phyloP scores from a whole-genome alignment of 83 land plant species.

The Picea mariana region DNA sequence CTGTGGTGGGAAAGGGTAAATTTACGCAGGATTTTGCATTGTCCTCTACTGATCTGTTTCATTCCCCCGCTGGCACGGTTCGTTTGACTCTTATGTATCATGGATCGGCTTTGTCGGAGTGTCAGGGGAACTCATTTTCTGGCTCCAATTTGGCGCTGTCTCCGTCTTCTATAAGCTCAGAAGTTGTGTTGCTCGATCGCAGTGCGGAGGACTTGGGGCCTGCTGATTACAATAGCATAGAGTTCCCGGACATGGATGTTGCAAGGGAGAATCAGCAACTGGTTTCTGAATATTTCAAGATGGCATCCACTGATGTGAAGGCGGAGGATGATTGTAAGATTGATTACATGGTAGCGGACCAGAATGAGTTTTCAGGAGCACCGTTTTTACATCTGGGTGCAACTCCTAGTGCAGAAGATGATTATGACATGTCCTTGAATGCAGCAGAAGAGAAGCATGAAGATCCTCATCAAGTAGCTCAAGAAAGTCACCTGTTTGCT shows the following conservation, averaged over 20 bases:
- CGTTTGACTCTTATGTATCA: slow-evolving; percentile 39
- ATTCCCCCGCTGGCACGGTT: slow-evolving; percentile 81
- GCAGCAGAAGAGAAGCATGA: slow-evolving; percentile 20
- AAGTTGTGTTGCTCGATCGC: slow-evolving; percentile 46
- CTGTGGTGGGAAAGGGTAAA: slow-evolving; percentile 38
- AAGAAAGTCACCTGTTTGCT: slow-evolving; percentile 3
- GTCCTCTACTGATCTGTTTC: slow-evolving; percentile 82
- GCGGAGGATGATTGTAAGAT: background rate
- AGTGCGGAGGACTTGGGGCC: slow-evolving; percentile 24
- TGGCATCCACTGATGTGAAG: slow-evolving; percentile 17
- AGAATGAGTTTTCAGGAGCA: slow-evolving; percentile 6
- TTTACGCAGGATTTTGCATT: slow-evolving; percentile 60
- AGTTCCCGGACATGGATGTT: slow-evolving; percentile 61
- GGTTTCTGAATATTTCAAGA: slow-evolving; percentile 62
- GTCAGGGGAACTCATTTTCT: background rate
- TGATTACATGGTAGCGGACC: background rate
- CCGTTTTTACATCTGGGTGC: slow-evolving; percentile 58
- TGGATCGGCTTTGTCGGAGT: slow-evolving; percentile 6
- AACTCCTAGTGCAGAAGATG: slow-evolving; percentile 24
- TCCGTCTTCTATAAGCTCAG: slow-evolving; percentile 41
- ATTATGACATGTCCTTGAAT: slow-evolving; percentile 47
- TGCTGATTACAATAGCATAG: slow-evolving; percentile 54
- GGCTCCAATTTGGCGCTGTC: slow-evolving; percentile 11
- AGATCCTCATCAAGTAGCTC: slow-evolving; percentile 25
- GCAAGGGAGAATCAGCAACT: slow-evolving; percentile 61